A percentile compares a stretch with the other conserved stretches of the same genome.
phyloP scores from a whole-genome alignment of 2,329 filamentous ascomycete genomes.

The Ramularia endophylla region DNA sequence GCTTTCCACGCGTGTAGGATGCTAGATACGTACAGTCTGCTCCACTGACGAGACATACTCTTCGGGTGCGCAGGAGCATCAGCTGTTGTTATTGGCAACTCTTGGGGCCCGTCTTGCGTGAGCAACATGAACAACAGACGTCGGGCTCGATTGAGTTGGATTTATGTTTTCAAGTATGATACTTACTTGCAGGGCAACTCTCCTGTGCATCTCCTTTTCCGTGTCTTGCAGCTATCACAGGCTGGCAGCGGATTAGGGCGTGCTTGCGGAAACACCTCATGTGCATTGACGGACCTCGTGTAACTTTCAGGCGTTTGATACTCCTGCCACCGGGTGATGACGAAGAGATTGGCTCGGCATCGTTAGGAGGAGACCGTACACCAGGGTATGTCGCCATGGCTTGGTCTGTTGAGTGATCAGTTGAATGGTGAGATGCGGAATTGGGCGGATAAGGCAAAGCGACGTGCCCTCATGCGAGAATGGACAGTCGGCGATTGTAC shows the following conservation, averaged over 20 bases:
- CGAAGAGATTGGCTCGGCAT: neutral
- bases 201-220: slow-evolving; percentile 39
- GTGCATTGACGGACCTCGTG: slow-evolving; percentile 12
- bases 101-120: no score
- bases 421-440: no score
- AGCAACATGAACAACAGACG: no score
- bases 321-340: slow-evolving; percentile 1
- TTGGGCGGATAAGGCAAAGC: no score
- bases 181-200: slow-evolving; percentile 32
- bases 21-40: slow-evolving; percentile 45
- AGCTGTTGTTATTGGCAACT: no score
- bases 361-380: neutral
- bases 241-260: slow-evolving; percentile 14
- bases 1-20: slow-evolving; percentile 40
- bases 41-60: slow-evolving; percentile 29
- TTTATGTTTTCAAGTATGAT: no score
- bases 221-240: slow-evolving; percentile 30
- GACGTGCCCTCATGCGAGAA: no score
- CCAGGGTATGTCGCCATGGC: no score
- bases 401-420: no score
- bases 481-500: no score
- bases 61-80: no score
- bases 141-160: no score
- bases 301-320: slow-evolving; percentile 22
- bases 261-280: slow-evolving; percentile 2